A percentile compares a stretch with the other conserved stretches of the same genome.
Conservation (phyloP, 2,329 filamentous ascomycete species). For the Monilinia fructigena region DNA sequence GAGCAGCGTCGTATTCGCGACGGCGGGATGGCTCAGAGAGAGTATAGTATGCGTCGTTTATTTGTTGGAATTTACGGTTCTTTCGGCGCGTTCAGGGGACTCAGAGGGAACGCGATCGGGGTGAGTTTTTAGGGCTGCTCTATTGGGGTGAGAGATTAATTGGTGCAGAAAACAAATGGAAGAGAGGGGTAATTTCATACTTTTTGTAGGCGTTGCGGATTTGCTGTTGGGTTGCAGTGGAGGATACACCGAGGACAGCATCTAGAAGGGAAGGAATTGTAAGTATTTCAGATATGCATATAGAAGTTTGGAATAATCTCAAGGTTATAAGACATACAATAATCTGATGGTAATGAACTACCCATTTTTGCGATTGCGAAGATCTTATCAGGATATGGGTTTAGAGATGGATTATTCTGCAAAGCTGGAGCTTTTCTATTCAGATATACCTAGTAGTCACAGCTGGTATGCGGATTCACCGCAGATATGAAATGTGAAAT, state of each 20-base stretch:
- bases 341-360: constrained; percentile 36
- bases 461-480: constrained; percentile 1
- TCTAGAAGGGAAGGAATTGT: constrained; percentile 49
- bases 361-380: constrained; percentile 4
- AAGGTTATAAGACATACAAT: constrained; percentile 41
- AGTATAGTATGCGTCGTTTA: constrained; percentile 92
- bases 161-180: constrained; percentile 12
- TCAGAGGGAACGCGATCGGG: constrained; percentile 84
- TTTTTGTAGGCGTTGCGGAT: constrained; percentile 95
- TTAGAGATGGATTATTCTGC: too few species aligned
- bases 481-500: background rate
- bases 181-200: constrained; percentile 43
- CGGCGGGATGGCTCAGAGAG: constrained; percentile 77
- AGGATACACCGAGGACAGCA: constrained; percentile 68
- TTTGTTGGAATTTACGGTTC: constrained; percentile 89
- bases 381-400: background rate
- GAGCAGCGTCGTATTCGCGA: constrained; percentile 78
- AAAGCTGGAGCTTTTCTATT: too few species aligned
- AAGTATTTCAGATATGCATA: constrained; percentile 8
- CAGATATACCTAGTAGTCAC: too few species aligned
- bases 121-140: constrained; percentile 86
- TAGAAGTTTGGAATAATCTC: background rate
- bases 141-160: constrained; percentile 40
- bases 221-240: constrained; percentile 75
- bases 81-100: constrained; percentile 75